Conservation (phyloP, 345 rosid genomes). For the Rhizophora mangle region DNA sequence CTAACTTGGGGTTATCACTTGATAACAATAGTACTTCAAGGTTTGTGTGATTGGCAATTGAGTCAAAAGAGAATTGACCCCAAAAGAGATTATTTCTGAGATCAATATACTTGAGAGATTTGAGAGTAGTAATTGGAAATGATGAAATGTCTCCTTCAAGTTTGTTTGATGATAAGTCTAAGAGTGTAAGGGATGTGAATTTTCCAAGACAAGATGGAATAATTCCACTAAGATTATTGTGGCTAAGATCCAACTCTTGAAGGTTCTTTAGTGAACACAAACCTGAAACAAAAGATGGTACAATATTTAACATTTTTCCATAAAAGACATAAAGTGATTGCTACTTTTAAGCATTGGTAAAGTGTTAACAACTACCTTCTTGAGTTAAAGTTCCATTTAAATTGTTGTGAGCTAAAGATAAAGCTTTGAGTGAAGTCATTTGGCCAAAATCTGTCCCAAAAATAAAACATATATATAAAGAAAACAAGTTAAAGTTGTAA, state of each 20-base stretch:
- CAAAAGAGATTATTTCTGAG: not conserved
- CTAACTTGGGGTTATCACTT: no score
- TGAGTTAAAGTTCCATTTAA: no score
- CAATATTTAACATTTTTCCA: not conserved
- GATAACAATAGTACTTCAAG: no score
- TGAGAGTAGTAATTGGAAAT: not conserved
- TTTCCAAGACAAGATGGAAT: not conserved
- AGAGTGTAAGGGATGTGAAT: not conserved
- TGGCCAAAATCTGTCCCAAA: no score
- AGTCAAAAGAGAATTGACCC: not conserved
- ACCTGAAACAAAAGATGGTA: not conserved
- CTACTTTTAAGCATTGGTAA: not conserved
- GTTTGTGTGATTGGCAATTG: not conserved
- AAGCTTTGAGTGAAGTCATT: no score
- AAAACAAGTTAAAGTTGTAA: no score
- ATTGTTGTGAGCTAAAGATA: no score
- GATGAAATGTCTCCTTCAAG: constrained; percentile 1
- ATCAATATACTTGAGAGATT: constrained; percentile 2
- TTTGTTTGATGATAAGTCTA: constrained; percentile 3
- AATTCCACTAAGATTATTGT: not conserved
- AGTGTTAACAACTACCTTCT: not conserved
- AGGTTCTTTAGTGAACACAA: not conserved
- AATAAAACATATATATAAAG: no score
- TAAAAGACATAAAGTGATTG: not conserved
- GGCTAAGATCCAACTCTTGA: constrained; percentile 6